These are phyloP conservation scores for Lenwebbia sp. DNA, from an alignment of 345 rosid species.

Conservation along the genomic window DNA sequence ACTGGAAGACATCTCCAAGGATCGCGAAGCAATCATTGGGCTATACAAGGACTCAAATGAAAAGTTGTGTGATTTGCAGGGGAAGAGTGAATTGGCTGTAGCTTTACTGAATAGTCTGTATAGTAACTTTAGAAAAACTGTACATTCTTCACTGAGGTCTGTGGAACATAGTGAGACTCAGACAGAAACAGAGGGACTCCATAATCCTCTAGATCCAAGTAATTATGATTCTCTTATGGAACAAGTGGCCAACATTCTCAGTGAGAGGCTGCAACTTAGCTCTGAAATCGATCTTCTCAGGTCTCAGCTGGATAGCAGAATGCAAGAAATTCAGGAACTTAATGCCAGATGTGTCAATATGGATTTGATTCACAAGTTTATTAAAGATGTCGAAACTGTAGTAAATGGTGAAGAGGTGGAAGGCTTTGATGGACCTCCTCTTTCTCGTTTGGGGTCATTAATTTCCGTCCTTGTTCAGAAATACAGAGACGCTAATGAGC, in stretches of 20 bases:
- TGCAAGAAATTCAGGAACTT: constrained; percentile 44
- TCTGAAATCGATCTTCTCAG: constrained; percentile 42
- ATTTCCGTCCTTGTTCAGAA: constrained; percentile 56
- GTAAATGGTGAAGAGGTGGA: constrained; percentile 34
- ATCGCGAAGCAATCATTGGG: constrained; percentile 28
- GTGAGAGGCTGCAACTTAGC: constrained; percentile 49
- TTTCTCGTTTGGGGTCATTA: constrained; percentile 43
- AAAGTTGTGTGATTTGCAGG: constrained; percentile 29
- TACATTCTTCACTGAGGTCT: constrained; percentile 26
- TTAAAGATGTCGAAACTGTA: constrained; percentile 45
- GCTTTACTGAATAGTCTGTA: constrained; percentile 26
- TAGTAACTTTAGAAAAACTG: constrained; percentile 35
- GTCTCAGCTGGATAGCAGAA: constrained; percentile 33
- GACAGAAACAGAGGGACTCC: constrained; percentile 15
- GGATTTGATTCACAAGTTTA: constrained; percentile 37
- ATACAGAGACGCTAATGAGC: constrained; percentile 38
- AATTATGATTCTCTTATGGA: constrained; percentile 34
- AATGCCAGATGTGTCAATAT: constrained; percentile 30
- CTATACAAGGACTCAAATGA: constrained; percentile 39
- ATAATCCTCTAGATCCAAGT: constrained; percentile 33
- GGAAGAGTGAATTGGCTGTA: constrained; percentile 29
- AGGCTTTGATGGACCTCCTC: constrained; percentile 26
- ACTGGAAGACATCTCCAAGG: constrained; percentile 31
- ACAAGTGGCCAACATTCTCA: constrained; percentile 34
- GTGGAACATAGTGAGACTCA: constrained; percentile 10